Evolutionary conservation across 1,284 basidiomycete genomes (phyloP).

Genomic region (Acaromyces ingoldii): DNA sequence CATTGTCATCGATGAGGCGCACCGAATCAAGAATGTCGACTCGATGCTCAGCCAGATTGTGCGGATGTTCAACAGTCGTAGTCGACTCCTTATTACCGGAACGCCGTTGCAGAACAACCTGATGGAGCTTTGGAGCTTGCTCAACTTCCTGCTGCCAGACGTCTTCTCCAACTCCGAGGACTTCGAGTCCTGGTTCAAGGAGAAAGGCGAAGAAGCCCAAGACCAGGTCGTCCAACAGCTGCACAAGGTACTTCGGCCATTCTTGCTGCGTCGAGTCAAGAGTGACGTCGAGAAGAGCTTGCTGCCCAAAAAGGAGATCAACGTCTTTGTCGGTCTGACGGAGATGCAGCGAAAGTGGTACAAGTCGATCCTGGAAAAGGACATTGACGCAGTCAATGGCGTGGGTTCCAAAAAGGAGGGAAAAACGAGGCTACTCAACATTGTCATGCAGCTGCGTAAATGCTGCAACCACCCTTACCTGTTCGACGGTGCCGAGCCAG

Average conservation of each 20-base stretch:
- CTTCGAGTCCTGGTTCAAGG: constrained; percentile 71
- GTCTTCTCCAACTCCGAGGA: constrained; percentile 58
- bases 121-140: constrained; percentile 90
- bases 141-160: constrained; percentile 67
- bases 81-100: constrained; percentile 88
- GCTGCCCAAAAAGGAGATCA: constrained; percentile 97
- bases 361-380: constrained; percentile 78
- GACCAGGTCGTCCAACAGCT: constrained; percentile 89
- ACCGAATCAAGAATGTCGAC: constrained; percentile 98
- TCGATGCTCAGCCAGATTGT: constrained; percentile 94
- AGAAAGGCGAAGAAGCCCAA: constrained; percentile 56
- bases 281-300: constrained; percentile 94
- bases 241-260: constrained; percentile 95
- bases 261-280: constrained; percentile 93
- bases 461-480: constrained; percentile 61
- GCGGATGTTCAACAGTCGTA: constrained; percentile 79
- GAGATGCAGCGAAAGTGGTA: constrained; percentile 97
- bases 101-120: constrained; percentile 96
- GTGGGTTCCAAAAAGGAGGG: constrained; percentile 79
- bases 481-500: constrained; percentile 66
- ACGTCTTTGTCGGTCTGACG: constrained; percentile 93
- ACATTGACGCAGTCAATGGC: constrained; percentile 92
- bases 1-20: constrained; percentile 97
- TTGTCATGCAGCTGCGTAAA: constrained; percentile 87
- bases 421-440: constrained; percentile 94